Base-by-base conservation (phyloP, 495 filamentous ascomycete species). In the Niebla homalea region DNA sequence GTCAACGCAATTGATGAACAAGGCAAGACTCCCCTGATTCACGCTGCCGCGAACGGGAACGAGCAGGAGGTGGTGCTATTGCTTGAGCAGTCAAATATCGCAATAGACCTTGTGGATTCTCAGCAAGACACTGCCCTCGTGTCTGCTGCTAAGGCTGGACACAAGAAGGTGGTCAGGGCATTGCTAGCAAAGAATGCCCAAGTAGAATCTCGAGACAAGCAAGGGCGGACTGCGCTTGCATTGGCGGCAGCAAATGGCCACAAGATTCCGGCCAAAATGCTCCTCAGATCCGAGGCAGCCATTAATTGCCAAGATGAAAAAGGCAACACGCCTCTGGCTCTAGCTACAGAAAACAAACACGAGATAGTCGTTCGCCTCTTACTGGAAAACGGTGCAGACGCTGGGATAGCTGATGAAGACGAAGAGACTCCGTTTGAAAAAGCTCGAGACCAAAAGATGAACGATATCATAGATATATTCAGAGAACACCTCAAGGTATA, bases 271-370 rank as follows among this genome's bases (percentile, higher is more conserved):
- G 57, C 59, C 5, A 51, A 46, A 23, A 20, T 60, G n/a, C 49
- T 64, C 6, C 32, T 64, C 25, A 52, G 56, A n/a, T 53, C 55
- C 3, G 59, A 62, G 6, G 57, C 62, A n/a, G 50, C 60, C 29
- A 47, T 62, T n/a, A 52, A 62, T 25, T 48, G 53, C 5, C 40
- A 43, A 6, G 57, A 62, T 36, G 53, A 50, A 5, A 46, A 54
- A 36, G 61, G 61, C 16, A 55, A 55, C 11, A 62, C 61, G 8
- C 60, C 62, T 3, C 61, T 63, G 20, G 61, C 57, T 3, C 21
- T 52, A n/a, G 57, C 60, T 43, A 45, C 53, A 6, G 48, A 46
- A 32, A 41, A 39, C 18, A 51, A 42, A 39, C 53, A 51, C 14
- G 53, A 55, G 16, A 21, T 40, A 1, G 53, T 55, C 3, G 60